Conservation (phyloP, 1,284 basidiomycete genomes). For the Rhodotorula sp. region DNA sequence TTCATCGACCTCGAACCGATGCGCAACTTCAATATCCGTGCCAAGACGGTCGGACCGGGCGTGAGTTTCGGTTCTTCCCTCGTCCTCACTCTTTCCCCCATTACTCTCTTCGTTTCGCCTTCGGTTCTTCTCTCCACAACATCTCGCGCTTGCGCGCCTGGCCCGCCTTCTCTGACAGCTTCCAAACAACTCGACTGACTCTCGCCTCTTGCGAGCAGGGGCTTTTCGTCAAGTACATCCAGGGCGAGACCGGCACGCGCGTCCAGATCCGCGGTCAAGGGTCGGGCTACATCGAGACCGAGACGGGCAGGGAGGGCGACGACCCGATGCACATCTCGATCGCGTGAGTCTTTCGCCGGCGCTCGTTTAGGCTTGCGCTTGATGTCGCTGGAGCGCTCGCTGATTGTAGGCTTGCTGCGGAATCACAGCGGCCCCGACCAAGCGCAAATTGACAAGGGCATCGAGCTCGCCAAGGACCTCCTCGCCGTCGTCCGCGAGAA, state of each 20-base stretch:
- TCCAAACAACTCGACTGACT: not conserved
- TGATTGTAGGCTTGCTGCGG: too few species aligned
- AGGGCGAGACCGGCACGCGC: slow-evolving; percentile 89
- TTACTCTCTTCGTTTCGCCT: too few species aligned
- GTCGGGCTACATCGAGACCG: slow-evolving; percentile 91
- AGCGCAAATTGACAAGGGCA: slow-evolving; percentile 78
- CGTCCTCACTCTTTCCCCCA: not conserved
- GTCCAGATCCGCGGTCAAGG: slow-evolving; percentile 98
- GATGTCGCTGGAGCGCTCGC: not conserved
- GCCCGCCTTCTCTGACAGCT: not conserved
- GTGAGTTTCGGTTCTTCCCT: slow-evolving; percentile 53
- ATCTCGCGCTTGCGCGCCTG: too few species aligned
- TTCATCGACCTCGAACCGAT: slow-evolving; percentile 82
- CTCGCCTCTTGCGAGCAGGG: slow-evolving; percentile 56
- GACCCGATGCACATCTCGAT: slow-evolving; percentile 95
- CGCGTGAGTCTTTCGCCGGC: slow-evolving; percentile 60
- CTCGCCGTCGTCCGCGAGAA: slow-evolving; percentile 79
- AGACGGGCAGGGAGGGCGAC: slow-evolving; percentile 83
- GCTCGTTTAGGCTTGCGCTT: too few species aligned
- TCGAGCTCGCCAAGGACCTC: slow-evolving; percentile 82
- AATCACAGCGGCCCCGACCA: slow-evolving; percentile 77
- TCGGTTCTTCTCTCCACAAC: too few species aligned
- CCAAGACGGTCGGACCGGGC: slow-evolving; percentile 93
- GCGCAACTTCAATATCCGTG: slow-evolving; percentile 94
- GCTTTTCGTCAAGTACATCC: slow-evolving; percentile 97